phyloP scores from a whole-genome alignment of 768 basidiomycete genomes.

The Russula sp. region DNA sequence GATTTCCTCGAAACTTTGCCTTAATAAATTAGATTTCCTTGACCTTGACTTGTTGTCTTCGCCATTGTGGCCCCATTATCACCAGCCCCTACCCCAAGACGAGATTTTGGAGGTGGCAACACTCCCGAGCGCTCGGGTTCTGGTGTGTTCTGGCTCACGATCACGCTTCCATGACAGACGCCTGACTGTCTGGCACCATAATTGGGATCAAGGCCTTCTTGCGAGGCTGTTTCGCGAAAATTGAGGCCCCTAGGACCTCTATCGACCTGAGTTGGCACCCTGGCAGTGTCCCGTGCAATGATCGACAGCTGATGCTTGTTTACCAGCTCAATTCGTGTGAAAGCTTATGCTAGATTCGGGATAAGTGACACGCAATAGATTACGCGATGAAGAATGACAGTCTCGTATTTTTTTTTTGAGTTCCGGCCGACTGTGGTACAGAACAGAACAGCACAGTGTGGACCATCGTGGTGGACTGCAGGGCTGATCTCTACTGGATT shows the following conservation, averaged over 20 bases:
- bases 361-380: constrained; percentile 4
- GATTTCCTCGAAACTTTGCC: no score
- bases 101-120: background rate
- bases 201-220: background rate
- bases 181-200: background rate
- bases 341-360: no score
- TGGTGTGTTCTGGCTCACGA: background rate
- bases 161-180: background rate
- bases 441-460: background rate
- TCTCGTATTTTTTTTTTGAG: no score
- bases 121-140: background rate
- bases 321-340: no score
- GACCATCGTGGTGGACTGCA: background rate
- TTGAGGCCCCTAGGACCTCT: constrained; percentile 2
- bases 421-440: background rate
- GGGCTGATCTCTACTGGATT: background rate
- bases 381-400: constrained; percentile 6
- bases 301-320: constrained; percentile 6
- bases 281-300: constrained; percentile 4
- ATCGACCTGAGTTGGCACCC: constrained; percentile 9
- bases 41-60: background rate
- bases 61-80: background rate
- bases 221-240: background rate
- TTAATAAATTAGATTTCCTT: background rate
- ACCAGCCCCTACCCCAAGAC: background rate